These are phyloP conservation scores for Huntiella decipiens DNA, from an alignment of 2,329 filamentous ascomycete genomes.

Conservation along the genomic window DNA sequence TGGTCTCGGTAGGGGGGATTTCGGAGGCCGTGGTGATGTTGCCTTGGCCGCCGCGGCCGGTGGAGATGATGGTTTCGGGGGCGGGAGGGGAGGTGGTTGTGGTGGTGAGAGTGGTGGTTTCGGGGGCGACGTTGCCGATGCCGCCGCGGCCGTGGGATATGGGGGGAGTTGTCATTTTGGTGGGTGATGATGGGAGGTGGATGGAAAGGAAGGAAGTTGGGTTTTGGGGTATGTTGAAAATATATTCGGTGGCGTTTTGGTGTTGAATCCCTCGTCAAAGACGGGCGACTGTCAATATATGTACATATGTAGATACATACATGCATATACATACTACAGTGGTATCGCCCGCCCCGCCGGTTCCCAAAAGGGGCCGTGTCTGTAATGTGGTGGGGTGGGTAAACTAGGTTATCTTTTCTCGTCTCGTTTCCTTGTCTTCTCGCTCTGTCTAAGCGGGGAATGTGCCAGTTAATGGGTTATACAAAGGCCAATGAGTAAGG, in stretches of 20 bases:
- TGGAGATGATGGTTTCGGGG: constrained; percentile 29
- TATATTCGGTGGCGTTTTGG: neutral
- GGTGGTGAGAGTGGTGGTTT: constrained; percentile 29
- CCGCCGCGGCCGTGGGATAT: constrained; percentile 43
- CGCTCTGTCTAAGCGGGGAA: too few species aligned
- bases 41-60: constrained; percentile 41
- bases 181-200: constrained; percentile 14
- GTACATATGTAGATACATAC: too few species aligned
- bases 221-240: neutral
- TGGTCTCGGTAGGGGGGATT: constrained; percentile 31
- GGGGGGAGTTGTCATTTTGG: constrained; percentile 23
- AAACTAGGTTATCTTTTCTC: too few species aligned
- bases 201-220: neutral
- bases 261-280: too few species aligned
- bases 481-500: too few species aligned
- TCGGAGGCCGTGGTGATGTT: constrained; percentile 31
- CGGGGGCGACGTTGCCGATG: constrained; percentile 38
- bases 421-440: too few species aligned
- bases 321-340: too few species aligned
- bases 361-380: too few species aligned
- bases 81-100: constrained; percentile 29
- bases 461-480: too few species aligned
- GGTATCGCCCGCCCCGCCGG: too few species aligned
- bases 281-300: too few species aligned
- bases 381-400: too few species aligned